Evolutionary conservation across 495 filamentous ascomycete genomes (phyloP).

Genomic region (Pseudevernia furfuracea): DNA sequence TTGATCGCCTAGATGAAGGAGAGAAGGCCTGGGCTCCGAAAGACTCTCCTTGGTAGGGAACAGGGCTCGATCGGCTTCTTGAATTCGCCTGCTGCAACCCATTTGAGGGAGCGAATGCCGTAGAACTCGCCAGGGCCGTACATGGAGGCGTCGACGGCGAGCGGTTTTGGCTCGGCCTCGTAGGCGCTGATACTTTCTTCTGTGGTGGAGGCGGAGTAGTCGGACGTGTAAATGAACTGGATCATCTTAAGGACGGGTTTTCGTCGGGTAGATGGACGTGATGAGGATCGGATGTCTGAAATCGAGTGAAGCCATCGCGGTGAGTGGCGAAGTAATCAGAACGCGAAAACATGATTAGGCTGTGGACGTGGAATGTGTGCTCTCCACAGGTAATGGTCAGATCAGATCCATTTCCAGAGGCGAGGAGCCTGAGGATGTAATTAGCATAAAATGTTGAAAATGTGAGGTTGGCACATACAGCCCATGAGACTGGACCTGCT

Average conservation of each 20-base stretch:
- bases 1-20: no score
- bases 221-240: neutral
- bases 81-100: neutral
- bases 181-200: neutral
- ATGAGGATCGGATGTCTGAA: neutral
- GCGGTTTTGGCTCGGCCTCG: neutral
- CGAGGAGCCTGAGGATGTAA: conserved; percentile 3
- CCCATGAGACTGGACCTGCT: conserved; percentile 4
- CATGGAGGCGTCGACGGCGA: neutral
- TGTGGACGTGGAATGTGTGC: conserved; percentile 10
- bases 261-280: neutral
- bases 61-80: neutral
- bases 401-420: conserved; percentile 9
- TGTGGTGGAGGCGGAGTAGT: neutral
- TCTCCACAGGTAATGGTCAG: conserved; percentile 1
- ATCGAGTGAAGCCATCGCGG: neutral
- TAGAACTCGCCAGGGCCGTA: neutral
- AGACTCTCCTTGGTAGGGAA: no score
- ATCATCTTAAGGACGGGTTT: neutral
- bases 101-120: neutral
- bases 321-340: neutral
- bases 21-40: no score
- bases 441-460: neutral
- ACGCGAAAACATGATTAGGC: conserved; percentile 6
- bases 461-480: neutral